Evolutionary conservation across 345 rosid genomes (phyloP), one percentile per base, ranked within the genome.

Genomic region (Turritis glabra): DNA sequence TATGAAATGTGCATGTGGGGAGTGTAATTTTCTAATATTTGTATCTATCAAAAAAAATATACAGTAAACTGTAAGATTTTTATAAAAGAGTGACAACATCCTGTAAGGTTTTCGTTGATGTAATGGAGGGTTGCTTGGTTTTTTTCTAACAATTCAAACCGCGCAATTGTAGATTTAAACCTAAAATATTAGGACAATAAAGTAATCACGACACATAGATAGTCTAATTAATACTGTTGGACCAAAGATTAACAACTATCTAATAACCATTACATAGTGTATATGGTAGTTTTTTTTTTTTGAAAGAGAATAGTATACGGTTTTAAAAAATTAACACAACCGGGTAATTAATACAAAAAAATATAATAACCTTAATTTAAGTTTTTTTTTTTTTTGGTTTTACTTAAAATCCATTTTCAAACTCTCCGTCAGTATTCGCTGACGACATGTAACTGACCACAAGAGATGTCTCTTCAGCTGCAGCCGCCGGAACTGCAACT

Each of bases 391-490:
- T 27, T 10, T 6, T 55, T 14, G 1, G 11, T 50, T 67, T 41
- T 18, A 22, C 33, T 23, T 61, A 32, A 54, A 76, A 22, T 26
- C 51, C 11, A 26, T 53, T 51, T 27, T 52, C 62, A 37, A 64
- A 35, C 17, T 71, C 96, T 32, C 93, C 94, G 67, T 88, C 94
- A 1, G 94, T 90, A 40, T 89, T 87, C 12, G 88, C 92, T 8
- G 92, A 89, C 14, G 97, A 90, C 88, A 90, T 80, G 80, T 89
- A 90, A 83, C 97, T 90, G 76, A 85, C 79, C 19, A 81, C 93
- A 35, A 90, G 81, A 11, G 94, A 89, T 21, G 89, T 88, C 76
- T 90, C 97, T 9, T 90, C 94, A 4, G 88, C 87, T 27, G 76
- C 43, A 32, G 57, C 75, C 22, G 57, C 71, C 5, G 80, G 74